phyloP scores from a whole-genome alignment of 116 monocot species.

The Phalaenopsis hybrid region DNA sequence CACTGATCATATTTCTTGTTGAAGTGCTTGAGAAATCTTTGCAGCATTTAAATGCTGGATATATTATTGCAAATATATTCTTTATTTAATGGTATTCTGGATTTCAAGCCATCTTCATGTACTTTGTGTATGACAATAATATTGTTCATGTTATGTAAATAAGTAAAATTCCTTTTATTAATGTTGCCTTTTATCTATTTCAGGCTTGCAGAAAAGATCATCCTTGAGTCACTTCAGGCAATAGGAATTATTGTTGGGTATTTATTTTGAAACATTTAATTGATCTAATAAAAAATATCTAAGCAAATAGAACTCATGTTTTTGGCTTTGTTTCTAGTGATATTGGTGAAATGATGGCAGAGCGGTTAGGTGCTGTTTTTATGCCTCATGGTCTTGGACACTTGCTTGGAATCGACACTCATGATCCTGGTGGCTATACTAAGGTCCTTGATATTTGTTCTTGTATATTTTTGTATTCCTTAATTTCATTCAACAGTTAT shows the following conservation, averaged over 20 bases:
- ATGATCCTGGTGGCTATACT: conserved; percentile 92
- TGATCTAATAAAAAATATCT: neutral
- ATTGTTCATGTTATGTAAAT: neutral
- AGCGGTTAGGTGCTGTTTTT: conserved; percentile 78
- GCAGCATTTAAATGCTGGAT: neutral
- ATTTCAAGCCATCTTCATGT: neutral
- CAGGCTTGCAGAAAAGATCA: conserved; percentile 83
- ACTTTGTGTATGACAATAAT: neutral
- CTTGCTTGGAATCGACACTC: conserved; percentile 93
- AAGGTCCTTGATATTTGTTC: conserved; percentile 33
- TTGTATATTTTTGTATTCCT: neutral
- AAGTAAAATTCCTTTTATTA: neutral
- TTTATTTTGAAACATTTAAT: conserved; percentile 10
- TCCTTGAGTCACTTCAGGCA: conserved; percentile 58
- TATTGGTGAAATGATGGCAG: conserved; percentile 78
- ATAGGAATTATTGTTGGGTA: conserved; percentile 67
- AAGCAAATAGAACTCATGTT: neutral
- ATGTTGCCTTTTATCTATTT: neutral
- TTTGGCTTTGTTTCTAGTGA: conserved; percentile 33
- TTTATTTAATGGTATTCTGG: neutral
- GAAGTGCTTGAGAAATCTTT: neutral
- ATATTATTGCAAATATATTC: neutral
- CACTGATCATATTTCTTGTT: neutral
- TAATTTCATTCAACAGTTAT: neutral
- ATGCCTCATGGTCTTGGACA: conserved; percentile 99